Base-by-base conservation (phyloP, 257 asterid genomes). In the Nicotiana tabacum region DNA sequence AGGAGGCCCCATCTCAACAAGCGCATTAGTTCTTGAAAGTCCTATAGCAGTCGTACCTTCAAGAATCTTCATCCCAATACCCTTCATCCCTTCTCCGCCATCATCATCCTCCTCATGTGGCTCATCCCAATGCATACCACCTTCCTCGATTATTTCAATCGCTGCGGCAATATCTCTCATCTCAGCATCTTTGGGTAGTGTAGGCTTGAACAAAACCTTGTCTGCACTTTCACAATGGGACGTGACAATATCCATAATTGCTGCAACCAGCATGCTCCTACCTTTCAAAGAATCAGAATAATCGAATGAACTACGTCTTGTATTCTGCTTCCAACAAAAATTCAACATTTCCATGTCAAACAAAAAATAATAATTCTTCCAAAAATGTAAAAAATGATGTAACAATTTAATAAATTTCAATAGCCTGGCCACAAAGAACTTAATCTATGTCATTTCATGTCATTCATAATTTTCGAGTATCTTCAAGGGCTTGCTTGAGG, bases 241-340 rank as follows among this genome's bases (percentile, higher is more conserved):
- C 79, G 98, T 96, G 79, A 96, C 95, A 60, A 96, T 88, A 87
- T 96, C 99, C 99, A 96, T 94, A 79, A 96, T 93, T 69, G 99
- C 97, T 66, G 98, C 97, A 66, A 96, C 94, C 81, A 96, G 99
- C 99, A 96, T 96, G 93, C 99, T 96, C 95, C 97, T 94, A 87
- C 99, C 99, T 92, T 88, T 92, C 89, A 88, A 87, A 78, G 93
- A 88, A 84, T 93, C 95, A 77, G 94, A 90, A 86, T 88, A 88
- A 91, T 87, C 89, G 69, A 93, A 92, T 85, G 99, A 93, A 90
- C 93, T 93, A 86, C 83, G 94, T 85, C 90, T 81, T 66, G 91
- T 76, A 86, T 92, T 86, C 99, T 96, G 98, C 89, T 89, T 85
- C 91, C 84, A 81, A 89, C 82, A 83, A 60, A 88, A 88, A 89